Evolutionary conservation across 148 eudicot genomes (phyloP).

Genomic region (Linanthus parryae): DNA sequence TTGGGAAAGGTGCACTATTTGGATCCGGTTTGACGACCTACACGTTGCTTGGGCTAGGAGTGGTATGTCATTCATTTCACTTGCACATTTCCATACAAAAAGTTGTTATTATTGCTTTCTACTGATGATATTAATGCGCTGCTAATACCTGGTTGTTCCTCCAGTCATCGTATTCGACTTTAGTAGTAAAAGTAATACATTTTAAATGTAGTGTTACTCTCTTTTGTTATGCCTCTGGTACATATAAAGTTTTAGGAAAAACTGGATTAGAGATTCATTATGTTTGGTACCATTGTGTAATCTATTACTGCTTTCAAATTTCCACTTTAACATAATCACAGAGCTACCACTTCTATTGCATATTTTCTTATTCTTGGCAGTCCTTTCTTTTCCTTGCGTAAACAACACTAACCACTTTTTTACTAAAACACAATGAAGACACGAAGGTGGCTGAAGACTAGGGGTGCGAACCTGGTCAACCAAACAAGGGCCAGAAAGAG

Average conservation of each 20-base stretch:
- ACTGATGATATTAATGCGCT: too few relatives aligned
- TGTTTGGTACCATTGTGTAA: too few relatives aligned
- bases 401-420: neutral
- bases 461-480: neutral
- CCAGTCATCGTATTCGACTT: too few relatives aligned
- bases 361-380: neutral
- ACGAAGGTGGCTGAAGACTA: neutral
- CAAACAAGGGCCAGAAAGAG: neutral
- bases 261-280: too few relatives aligned
- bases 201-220: too few relatives aligned
- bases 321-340: too few relatives aligned
- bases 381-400: neutral
- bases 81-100: constrained; percentile 3
- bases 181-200: too few relatives aligned
- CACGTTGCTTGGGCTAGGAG: constrained; percentile 82
- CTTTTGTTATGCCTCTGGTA: too few relatives aligned
- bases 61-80: constrained; percentile 69
- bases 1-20: constrained; percentile 64
- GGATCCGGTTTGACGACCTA: constrained; percentile 88
- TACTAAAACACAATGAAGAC: neutral
- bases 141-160: too few relatives aligned
- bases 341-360: too few relatives aligned
- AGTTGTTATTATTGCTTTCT: neutral
- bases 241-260: too few relatives aligned
- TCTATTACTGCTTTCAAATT: too few relatives aligned